Base-by-base conservation (phyloP, 768 basidiomycete genomes). In the Leccinum rimulosum region DNA sequence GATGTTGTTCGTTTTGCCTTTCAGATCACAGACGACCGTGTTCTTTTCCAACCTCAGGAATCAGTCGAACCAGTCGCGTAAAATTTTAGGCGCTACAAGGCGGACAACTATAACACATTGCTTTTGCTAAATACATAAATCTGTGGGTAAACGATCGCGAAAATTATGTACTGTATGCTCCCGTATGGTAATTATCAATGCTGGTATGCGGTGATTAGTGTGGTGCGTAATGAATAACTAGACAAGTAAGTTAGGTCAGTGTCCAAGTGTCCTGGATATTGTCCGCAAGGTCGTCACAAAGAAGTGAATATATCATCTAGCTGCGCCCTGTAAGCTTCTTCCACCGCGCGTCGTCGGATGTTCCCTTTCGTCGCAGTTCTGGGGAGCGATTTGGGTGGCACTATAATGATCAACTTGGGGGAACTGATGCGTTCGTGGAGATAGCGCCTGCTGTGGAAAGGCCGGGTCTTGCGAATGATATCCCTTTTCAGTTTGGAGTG, bases 341-440 rank as follows among this genome's bases (percentile, higher is more conserved):
- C 90, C 22, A 91, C 88, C 12, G 87, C 89, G 63, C 79, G 82
- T 49, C 90, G 82, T 52, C 90, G 84, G 62, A 92, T 87, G 67
- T 91, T 92, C 30, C 90, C 89, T 75, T 92, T 92, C 12, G 90
- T 90, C 19, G 84, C 84, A 0, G 90, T 92, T 62, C 90, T 79
- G 40, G 90, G 90, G 47, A 92, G 80, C 2, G 87, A 82, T n/a
- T 81, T 79, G 47, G 77, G 75, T 28, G 83, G 78, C 17, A 90
- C 89, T 47, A 91, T 74, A 60, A 91, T 73, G 58, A 92, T 80
- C 80, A 89, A 82, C 52, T 86, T 79, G 4, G 82, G 64, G 7
- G 79, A 82, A 5, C 79, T 80, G 75, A 92, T 86, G 40, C 89
- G 87, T 70, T 92, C 90, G 73, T 92, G 90, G 53, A 89, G 74